Percentiles rank a stretch among this genome's conserved stretches.
phyloP scores from a whole-genome alignment of 2,329 filamentous ascomycete genomes.

The Scytalidium lignicola region DNA sequence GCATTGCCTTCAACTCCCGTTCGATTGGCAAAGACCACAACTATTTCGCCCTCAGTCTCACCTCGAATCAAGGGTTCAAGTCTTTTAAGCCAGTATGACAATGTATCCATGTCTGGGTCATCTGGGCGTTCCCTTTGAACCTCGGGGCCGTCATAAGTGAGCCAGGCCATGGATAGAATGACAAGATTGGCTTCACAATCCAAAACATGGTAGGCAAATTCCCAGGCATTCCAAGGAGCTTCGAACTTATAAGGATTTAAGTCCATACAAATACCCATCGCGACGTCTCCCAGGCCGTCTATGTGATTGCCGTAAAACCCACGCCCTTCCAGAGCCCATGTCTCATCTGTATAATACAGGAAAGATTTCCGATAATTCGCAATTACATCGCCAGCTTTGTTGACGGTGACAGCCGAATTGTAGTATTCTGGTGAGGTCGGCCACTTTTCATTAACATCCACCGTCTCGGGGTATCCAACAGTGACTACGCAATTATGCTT shows the following conservation, averaged over 20 bases:
- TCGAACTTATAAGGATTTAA: conserved; percentile 53
- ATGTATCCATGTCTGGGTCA: conserved; percentile 66
- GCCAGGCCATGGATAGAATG: conserved; percentile 74
- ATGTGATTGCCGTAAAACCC: conserved; percentile 46
- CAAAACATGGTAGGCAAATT: conserved; percentile 49
- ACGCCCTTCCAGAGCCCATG: conserved; percentile 52
- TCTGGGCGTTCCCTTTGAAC: conserved; percentile 42
- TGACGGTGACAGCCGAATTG: conserved; percentile 50
- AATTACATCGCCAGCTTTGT: conserved; percentile 52
- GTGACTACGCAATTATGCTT: conserved; percentile 64
- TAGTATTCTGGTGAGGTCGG: conserved; percentile 48
- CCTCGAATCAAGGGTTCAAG: conserved; percentile 59
- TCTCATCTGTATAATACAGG: conserved; percentile 55
- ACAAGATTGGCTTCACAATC: conserved; percentile 54
- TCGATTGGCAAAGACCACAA: conserved; percentile 68
- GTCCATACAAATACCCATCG: conserved; percentile 62
- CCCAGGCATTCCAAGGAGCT: conserved; percentile 42
- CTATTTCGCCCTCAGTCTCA: conserved; percentile 51
- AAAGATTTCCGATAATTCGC: conserved; percentile 57
- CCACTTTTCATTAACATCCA: conserved; percentile 45
- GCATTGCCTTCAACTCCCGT: conserved; percentile 61
- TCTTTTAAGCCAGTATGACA: conserved; percentile 71
- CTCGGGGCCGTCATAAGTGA: conserved; percentile 45
- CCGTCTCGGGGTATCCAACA: conserved; percentile 70
- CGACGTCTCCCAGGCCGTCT: conserved; percentile 43